A percentile compares a stretch with the other conserved stretches of the same genome.
These are phyloP conservation scores for Hansenula sp. DNA, from an alignment of 1,139 yeast genomes.

Conservation along the genomic window DNA sequence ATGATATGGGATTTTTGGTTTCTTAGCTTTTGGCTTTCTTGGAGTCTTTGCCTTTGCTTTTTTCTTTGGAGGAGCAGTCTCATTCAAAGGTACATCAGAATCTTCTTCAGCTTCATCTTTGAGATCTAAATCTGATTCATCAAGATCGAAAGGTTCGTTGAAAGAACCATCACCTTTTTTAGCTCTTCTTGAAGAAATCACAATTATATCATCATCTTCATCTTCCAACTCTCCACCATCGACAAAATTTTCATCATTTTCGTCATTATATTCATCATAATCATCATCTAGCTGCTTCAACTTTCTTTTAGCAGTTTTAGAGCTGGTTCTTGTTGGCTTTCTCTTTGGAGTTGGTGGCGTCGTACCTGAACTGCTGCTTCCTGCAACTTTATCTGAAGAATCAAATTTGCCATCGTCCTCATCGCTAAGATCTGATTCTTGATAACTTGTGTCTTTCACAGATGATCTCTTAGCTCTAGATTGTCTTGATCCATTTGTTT, in stretches of 20 bases:
- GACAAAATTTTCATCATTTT: slow-evolving; percentile 21
- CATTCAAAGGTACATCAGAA: slow-evolving; percentile 20
- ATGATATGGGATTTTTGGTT: slow-evolving; percentile 63
- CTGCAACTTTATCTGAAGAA: neutral
- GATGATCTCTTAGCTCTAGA: slow-evolving; percentile 2
- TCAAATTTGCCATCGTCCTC: slow-evolving; percentile 7
- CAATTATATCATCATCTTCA: slow-evolving; percentile 18
- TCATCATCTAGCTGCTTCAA: slow-evolving; percentile 24
- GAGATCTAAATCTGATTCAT: slow-evolving; percentile 12
- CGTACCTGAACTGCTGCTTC: neutral
- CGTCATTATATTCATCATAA: slow-evolving; percentile 30
- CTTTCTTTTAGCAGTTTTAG: slow-evolving; percentile 12
- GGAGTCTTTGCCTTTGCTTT: slow-evolving; percentile 19
- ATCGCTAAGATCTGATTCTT: slow-evolving; percentile 9
- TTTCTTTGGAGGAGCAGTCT: slow-evolving; percentile 12
- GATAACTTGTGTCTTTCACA: slow-evolving; percentile 7
- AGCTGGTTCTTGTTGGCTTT: slow-evolving; percentile 7
- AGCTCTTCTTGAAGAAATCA: slow-evolving; percentile 6
- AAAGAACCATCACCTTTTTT: neutral
- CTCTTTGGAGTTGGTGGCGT: slow-evolving; percentile 8
- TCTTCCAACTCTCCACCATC: slow-evolving; percentile 13
- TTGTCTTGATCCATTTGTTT: neutral
- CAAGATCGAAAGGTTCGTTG: slow-evolving; percentile 21
- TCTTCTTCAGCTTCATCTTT: slow-evolving; percentile 13
- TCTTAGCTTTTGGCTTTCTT: slow-evolving; percentile 29